phyloP scores from a whole-genome alignment of 768 basidiomycete genomes.

The Tulasnella sp. region DNA sequence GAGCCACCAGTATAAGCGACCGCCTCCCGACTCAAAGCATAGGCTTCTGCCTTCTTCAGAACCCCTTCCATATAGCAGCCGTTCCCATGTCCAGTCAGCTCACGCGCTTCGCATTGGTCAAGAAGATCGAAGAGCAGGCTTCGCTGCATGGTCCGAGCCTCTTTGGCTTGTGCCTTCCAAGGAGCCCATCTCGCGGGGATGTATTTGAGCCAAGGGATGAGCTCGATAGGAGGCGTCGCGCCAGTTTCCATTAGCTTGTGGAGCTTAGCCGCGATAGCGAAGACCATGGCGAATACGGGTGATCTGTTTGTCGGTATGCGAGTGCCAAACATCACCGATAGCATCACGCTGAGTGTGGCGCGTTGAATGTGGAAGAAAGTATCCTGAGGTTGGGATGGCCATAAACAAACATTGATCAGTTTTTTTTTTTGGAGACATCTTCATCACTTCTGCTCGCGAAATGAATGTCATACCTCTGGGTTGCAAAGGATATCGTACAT shows the following conservation, averaged over 20 bases:
- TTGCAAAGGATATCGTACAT: neutral
- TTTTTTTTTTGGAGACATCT: no score
- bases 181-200: constrained; percentile 29
- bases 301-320: constrained; percentile 22
- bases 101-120: constrained; percentile 22
- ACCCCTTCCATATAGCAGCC: constrained; percentile 30
- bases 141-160: constrained; percentile 23
- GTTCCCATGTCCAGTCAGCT: constrained; percentile 23
- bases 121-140: constrained; percentile 25
- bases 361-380: constrained; percentile 26
- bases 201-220: constrained; percentile 27
- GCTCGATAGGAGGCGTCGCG: constrained; percentile 29
- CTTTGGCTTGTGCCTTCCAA: constrained; percentile 27
- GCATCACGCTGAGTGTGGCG: constrained; percentile 25
- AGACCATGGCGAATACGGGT: neutral
- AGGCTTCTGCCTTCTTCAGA: constrained; percentile 21
- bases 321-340: constrained; percentile 27
- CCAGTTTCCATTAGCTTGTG: constrained; percentile 23
- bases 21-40: constrained; percentile 23
- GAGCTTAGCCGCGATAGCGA: neutral
- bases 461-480: neutral
- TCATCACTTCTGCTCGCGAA: no score
- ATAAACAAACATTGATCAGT: no score
- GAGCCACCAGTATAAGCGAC: constrained; percentile 18
- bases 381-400: constrained; percentile 20